Base-by-base conservation (phyloP, 139 green algal species). In the Picocystis salinarum region DNA sequence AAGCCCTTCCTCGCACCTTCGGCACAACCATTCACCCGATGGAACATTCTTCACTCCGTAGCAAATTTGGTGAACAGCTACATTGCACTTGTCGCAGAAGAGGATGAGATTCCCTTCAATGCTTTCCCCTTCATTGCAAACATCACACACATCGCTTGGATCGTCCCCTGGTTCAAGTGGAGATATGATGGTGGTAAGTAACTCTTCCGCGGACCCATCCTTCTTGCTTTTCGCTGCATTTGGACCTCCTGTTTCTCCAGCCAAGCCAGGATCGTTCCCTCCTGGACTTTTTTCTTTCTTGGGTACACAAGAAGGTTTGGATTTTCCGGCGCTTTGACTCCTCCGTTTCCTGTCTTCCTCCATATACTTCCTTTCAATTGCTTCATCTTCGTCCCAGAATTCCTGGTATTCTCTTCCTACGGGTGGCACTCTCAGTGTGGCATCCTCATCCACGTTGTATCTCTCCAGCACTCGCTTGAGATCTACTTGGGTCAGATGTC, bases 1-100 rank as follows among this genome's bases (percentile, higher is more conserved):
- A 11, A 15, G 0, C 2, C 10, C 29, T 13, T 17, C 28, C 19
- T 26, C 20, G 37, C 56, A 66, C 15, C 6, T 26, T 15, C 19
- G 27, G 56, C 46, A 64, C 20, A 56, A 17, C 52, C 47, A 56
- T 18, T 39, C 37, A 22, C 55, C 67, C 23, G 58, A 52, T n/a
- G 55, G 64, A 10, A 74, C 52, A 9, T 52, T n/a, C 2, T 36
- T 13, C 18, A 76, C 30, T 4, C 67, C 67, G 28, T 76, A 77
- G 54, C 66, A 77, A 7, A 34, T 22, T 41, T 67, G 57, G 56
- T 66, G 57, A 19, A 66, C 57, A 2, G 57, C 1, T 3, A 66
- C 56, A 30, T 66, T 56, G 59, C 57, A 66, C 3, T 15, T 20
- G 31, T 66, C 57, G 48, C 57, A 66, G 46, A 64, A 66, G 19